Evolutionary conservation across 2,329 filamentous ascomycete species (phyloP).

Genomic region (Penicillium janthinellum): DNA sequence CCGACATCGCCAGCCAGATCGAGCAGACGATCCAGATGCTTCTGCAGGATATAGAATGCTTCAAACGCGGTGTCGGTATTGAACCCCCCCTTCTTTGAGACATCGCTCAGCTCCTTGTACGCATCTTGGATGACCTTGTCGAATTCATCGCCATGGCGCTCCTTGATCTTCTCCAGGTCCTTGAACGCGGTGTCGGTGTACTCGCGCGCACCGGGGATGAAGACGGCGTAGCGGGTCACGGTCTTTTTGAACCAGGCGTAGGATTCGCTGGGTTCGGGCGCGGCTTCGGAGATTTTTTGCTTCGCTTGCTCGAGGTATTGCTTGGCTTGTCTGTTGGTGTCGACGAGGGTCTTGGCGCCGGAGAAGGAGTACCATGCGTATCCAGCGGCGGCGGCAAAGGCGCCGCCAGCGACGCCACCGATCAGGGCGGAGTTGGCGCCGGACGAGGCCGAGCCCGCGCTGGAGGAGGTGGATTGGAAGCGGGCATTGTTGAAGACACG

Average conservation of each 20-base stretch:
- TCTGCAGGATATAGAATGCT: conserved; percentile 64
- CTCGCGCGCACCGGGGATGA: conserved; percentile 69
- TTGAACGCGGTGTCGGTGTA: conserved; percentile 72
- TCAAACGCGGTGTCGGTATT: conserved; percentile 64
- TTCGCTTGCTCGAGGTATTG: conserved; percentile 62
- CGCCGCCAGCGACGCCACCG: conserved; percentile 54
- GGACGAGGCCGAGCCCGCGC: conserved; percentile 21
- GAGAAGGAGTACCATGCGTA: conserved; percentile 59
- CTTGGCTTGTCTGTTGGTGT: conserved; percentile 58
- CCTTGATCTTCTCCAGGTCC: conserved; percentile 67
- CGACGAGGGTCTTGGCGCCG: conserved; percentile 52
- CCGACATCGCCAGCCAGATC: conserved; percentile 65
- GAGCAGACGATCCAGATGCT: conserved; percentile 61
- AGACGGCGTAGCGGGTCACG: conserved; percentile 68
- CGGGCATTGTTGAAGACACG: conserved; percentile 21
- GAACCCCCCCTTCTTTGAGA: conserved; percentile 61
- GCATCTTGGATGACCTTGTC: conserved; percentile 68
- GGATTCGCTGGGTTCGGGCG: conserved; percentile 68
- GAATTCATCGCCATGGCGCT: conserved; percentile 70
- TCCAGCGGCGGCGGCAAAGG: conserved; percentile 49
- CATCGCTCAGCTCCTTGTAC: conserved; percentile 66
- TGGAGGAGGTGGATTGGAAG: conserved; percentile 33
- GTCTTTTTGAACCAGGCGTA: conserved; percentile 66
- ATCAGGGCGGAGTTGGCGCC: conserved; percentile 39
- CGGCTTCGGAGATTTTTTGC: conserved; percentile 62